Evolutionary conservation across 2,329 filamentous ascomycete genomes (phyloP), one percentile per base, ranked within the genome.

Genomic region (Chlorencoelia australis): DNA sequence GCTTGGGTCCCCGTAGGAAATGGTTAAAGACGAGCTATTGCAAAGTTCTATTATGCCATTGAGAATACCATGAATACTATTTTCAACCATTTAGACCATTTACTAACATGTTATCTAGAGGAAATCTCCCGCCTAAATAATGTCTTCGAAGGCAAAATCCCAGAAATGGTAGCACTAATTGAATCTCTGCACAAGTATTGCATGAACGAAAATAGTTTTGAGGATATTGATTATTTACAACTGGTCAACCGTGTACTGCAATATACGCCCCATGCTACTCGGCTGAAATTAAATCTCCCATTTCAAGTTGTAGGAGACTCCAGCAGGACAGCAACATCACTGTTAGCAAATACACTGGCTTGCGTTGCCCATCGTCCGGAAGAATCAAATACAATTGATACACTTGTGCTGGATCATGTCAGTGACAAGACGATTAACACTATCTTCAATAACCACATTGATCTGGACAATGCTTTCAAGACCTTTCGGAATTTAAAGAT

Each of bases 271-370:
- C 59, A 63, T 15, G 52, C 68, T 37, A 57, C 62, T 5, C 57
- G 66, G 28, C 49, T 71, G n/a, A 65, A 67, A 27, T 51, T 73
- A 15, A 68, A 64, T 41, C 60, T 73, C 4, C 69, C 69, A 3
- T 70, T 69, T 40, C 66, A 69, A 45, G 56, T 72, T 7, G 60
- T 70, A 8, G 65, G 63, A 11, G 56, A 57, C 7, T 57, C 64
- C 40, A 66, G 61, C 41, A 60, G 60, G 39, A 63, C 66, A 28
- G 61, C 66, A 13, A 72, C 67, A 7, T 61, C 67, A 45, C 62
- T 72, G n/a, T 54, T 73, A 11, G 68, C 67, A 34, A 71, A 69
- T 38, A 68, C 64, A 3, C 55, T 73, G 39, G 66, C 67, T 42
- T 66, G 64, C 3, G 55, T 72, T 33, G 62, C 62, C 3, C 52